Conservation (phyloP, 805 yeast species). For the Lipomyces sp. region DNA sequence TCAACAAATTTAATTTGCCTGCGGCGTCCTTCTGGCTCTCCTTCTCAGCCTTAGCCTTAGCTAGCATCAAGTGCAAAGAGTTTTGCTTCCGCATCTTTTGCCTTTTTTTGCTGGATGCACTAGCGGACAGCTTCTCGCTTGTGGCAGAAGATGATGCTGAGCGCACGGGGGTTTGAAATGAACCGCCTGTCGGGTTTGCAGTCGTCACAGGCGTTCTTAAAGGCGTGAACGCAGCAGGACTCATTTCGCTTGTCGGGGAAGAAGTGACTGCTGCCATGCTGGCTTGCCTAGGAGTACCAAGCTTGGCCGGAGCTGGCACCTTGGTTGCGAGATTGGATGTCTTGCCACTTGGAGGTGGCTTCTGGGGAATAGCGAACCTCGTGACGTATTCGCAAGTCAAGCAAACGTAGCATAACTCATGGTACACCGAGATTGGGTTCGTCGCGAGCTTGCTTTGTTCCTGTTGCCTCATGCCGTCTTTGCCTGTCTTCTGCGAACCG, state of each 20-base stretch:
- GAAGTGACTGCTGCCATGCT: background rate
- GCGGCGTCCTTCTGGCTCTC: conserved; percentile 5
- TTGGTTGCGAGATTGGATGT: too few relatives aligned
- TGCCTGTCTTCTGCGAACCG: too few relatives aligned
- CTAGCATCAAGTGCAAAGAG: conserved; percentile 23
- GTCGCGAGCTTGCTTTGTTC: too few relatives aligned
- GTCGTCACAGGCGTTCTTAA: background rate
- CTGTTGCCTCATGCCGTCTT: too few relatives aligned
- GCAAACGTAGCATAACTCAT: conserved; percentile 16
- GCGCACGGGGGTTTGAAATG: background rate
- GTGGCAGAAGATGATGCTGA: too few relatives aligned
- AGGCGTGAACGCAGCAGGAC: background rate
- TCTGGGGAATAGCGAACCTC: conserved; percentile 10
- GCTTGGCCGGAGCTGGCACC: too few relatives aligned
- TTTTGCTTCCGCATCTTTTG: conserved; percentile 26
- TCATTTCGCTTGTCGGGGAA: background rate
- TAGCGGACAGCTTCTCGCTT: conserved; percentile 4
- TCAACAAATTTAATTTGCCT: conserved; percentile 16
- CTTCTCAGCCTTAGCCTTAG: conserved; percentile 23
- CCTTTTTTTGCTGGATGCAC: conserved; percentile 20
- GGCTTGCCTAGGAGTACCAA: too few relatives aligned
- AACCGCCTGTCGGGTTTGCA: background rate
- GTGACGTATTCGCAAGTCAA: conserved; percentile 16
- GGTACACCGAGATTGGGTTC: too few relatives aligned
- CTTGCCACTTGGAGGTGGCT: background rate